Base-by-base conservation (phyloP, 148 eudicot species). In the Spergularia bocconei region DNA sequence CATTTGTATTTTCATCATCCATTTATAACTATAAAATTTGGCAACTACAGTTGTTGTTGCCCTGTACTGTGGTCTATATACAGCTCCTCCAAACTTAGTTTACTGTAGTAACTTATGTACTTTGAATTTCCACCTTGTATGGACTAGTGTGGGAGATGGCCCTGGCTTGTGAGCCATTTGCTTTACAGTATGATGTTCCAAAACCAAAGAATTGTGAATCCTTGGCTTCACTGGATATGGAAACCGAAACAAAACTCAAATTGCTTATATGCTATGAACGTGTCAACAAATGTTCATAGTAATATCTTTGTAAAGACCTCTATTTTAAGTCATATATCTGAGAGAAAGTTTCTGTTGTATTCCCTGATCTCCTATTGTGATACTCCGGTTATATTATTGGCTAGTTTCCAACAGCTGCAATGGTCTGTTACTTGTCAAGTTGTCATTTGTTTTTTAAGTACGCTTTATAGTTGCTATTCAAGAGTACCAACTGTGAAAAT, bases 401-500 rank as follows among this genome's bases (percentile, higher is more conserved):
- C 51, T 20, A 48, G 71, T 21, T 68, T 50, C 3, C 21, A 66
- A 66, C 25, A 44, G 20, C 9, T 66, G 53, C 44, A 47, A 44
- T 9, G 25, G 54, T 41, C 70, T 17, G 25, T 39, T 41, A 41
- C 53, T 2, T 17, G 13, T 41, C 11, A 62, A 41, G 29, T 2
- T 17, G 13, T 41, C 11, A 62, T 29, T 65, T 17, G 51, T 12
- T 50, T 68, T 68, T 11, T 9, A 11, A 11, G 33, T 48, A 67
- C 7, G 20, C 23, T 36, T 13, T 73, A 6, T 16, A 1, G 20
- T 33, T 63, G 6, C 4, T 14, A n/a, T 55, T 36, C 19, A 52
- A 69, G 29, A 55, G n/a, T 25, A 54, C 53, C 41, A 73, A 69
- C 75, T 72, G 72, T 76, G 57, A 76, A 71, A 39, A 53, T 15